Evolutionary conservation across 148 eudicot genomes (phyloP), one percentile per base, ranked within the genome.

Genomic region (Rhododendron vialii): DNA sequence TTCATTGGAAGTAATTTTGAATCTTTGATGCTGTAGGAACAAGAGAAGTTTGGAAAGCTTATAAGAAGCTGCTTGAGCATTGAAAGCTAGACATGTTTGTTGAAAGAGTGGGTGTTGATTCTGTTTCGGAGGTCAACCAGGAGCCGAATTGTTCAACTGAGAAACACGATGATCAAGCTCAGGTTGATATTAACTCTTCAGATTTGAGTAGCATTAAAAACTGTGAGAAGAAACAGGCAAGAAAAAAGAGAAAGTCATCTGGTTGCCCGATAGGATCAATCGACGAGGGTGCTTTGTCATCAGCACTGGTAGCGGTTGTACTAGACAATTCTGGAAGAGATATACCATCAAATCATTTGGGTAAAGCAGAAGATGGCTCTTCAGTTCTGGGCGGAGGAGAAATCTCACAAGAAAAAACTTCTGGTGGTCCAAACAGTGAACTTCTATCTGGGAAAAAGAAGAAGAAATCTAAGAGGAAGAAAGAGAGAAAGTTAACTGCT

Each of bases 331-430:
- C 48, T 5, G 7, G 20, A 17, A 1, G 1, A 74, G 24, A 61
- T 77, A 24, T 35, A 45, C 20, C 78, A 17, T 81, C 38, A 38
- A 59, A 33, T 59, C 13, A 13, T 63, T 59, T 28, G 3, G 33
- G 41, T 36, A 43, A 82, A 36, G 50, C 30, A 82, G 80, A 78
- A 63, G 36, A 86, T 63, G 28, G 88, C 74, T 67, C 74, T 67
- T 67, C 74, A 11, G 41, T 33, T 71, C 41, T 50, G 71, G 57
- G 28, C 12, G 28, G 30, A 22, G 80, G 18, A 78, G 80, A 80
- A 22, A 73, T 33, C 26, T 63, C 74, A 8, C 22, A 3, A 11
- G 57, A 15, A 30, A 36, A 63, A 69, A 78, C 57, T 82, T 82
- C 61, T 26, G 51, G 51, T 69, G 71, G 74, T 35, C 73, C 74